phyloP scores from a whole-genome alignment of 768 basidiomycete genomes.

The Leccinellum rugosiceps region DNA sequence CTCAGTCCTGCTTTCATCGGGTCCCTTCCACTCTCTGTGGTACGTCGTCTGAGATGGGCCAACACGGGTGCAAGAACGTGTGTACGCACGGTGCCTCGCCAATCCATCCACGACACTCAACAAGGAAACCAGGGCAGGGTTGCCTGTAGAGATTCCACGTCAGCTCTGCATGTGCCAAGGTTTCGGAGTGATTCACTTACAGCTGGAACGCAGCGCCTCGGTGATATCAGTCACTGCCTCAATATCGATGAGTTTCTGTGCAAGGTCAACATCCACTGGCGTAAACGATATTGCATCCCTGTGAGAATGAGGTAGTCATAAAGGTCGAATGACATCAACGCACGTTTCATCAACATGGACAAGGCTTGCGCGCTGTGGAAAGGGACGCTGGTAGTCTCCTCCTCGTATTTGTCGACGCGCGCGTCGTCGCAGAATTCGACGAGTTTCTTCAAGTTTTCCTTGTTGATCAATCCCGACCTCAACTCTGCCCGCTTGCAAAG shows the following conservation, averaged over 20 bases:
- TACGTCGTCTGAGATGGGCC: not conserved
- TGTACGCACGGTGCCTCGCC: conserved; percentile 10
- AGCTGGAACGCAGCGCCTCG: conserved; percentile 13
- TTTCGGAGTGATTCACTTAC: conserved; percentile 4
- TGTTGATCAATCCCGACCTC: conserved; percentile 8
- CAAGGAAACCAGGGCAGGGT: conserved; percentile 20
- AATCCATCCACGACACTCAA: conserved; percentile 20
- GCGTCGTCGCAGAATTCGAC: conserved; percentile 17
- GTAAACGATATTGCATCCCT: not conserved
- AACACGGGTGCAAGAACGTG: not conserved
- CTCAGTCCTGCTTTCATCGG: conserved; percentile 4
- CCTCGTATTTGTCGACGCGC: conserved; percentile 6
- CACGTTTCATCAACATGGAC: conserved; percentile 24
- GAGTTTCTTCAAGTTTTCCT: conserved; percentile 18
- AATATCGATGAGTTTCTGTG: conserved; percentile 14
- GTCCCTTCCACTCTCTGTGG: conserved; percentile 5
- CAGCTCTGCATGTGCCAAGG: not conserved
- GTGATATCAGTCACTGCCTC: conserved; percentile 17
- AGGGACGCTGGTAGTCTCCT: conserved; percentile 16
- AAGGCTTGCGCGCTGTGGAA: conserved; percentile 28
- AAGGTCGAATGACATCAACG: not conserved
- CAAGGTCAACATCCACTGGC: conserved; percentile 14
- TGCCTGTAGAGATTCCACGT: conserved; percentile 10
- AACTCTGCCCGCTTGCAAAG: conserved; percentile 23
- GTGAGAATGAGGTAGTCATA: not conserved